Conservation (phyloP, 352 stramenopile genomes). For the Phytophthora kernoviae region DNA sequence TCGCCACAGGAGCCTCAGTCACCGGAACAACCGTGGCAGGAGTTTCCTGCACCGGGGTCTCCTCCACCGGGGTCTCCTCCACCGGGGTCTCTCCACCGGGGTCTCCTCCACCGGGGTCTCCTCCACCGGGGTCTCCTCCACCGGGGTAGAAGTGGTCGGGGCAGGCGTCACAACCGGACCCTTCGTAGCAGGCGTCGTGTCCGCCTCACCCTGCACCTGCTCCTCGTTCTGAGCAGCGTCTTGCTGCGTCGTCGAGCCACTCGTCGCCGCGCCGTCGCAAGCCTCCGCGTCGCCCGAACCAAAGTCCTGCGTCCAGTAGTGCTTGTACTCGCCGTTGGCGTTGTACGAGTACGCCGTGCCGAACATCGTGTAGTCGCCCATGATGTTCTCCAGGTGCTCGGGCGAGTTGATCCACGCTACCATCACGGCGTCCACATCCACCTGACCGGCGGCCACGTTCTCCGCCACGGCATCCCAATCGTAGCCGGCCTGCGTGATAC, state of each 20-base stretch:
- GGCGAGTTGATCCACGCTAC: constrained; percentile 45
- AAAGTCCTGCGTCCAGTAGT: constrained; percentile 77
- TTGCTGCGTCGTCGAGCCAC: constrained; percentile 13
- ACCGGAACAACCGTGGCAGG: not conserved
- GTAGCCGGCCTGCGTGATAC: constrained; percentile 49
- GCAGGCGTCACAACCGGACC: constrained; percentile 4
- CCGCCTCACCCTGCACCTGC: constrained; percentile 18
- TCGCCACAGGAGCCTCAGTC: constrained; percentile 12
- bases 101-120: not conserved
- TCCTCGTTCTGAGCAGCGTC: constrained; percentile 23
- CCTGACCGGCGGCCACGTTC: constrained; percentile 42
- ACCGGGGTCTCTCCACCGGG: not conserved
- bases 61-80: not conserved
- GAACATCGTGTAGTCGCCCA: constrained; percentile 48
- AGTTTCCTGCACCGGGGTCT: not conserved
- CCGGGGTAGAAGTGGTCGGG: not conserved
- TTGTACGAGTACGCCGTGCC: constrained; percentile 39
- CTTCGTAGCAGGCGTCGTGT: not conserved
- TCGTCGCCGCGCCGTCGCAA: constrained; percentile 21
- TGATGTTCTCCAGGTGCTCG: constrained; percentile 42
- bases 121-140: not conserved
- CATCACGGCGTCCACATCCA: constrained; percentile 40
- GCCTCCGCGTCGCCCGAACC: constrained; percentile 33
- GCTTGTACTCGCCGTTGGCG: constrained; percentile 28
- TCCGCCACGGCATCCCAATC: constrained; percentile 41